These are phyloP conservation scores for Xylaria sp. DNA, from an alignment of 2,329 filamentous ascomycete species.

Conservation along the genomic window DNA sequence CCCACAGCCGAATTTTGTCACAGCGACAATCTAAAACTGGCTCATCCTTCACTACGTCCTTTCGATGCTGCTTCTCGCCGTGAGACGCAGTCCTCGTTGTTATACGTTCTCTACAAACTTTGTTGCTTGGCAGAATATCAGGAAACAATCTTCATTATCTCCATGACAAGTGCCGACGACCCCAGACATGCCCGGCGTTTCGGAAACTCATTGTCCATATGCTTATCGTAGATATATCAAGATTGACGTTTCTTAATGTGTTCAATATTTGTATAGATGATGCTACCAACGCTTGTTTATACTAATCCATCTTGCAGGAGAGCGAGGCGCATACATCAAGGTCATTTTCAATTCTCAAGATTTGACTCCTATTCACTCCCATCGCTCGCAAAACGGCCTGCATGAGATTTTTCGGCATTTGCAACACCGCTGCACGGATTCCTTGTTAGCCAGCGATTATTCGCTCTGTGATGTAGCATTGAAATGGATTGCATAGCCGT, in stretches of 20 bases:
- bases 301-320: neutral
- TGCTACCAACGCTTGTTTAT: neutral
- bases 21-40: constrained; percentile 33
- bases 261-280: neutral
- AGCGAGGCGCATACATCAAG: neutral
- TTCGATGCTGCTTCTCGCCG: constrained; percentile 34
- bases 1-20: constrained; percentile 1
- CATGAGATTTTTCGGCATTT: constrained; percentile 25
- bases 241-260: neutral
- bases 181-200: neutral
- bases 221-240: neutral
- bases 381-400: neutral
- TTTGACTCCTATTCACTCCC: neutral
- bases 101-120: neutral
- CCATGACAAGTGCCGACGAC: neutral
- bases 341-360: neutral
- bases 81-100: neutral
- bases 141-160: neutral
- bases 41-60: constrained; percentile 30
- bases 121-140: constrained; percentile 20
- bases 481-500: constrained; percentile 38
- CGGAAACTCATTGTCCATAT: neutral
- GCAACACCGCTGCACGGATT: constrained; percentile 17
- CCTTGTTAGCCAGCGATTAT: neutral
- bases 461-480: constrained; percentile 13